These are phyloP conservation scores for Hyphodiscus sp. DNA, from an alignment of 2,329 filamentous ascomycete species.

Conservation along the genomic window DNA sequence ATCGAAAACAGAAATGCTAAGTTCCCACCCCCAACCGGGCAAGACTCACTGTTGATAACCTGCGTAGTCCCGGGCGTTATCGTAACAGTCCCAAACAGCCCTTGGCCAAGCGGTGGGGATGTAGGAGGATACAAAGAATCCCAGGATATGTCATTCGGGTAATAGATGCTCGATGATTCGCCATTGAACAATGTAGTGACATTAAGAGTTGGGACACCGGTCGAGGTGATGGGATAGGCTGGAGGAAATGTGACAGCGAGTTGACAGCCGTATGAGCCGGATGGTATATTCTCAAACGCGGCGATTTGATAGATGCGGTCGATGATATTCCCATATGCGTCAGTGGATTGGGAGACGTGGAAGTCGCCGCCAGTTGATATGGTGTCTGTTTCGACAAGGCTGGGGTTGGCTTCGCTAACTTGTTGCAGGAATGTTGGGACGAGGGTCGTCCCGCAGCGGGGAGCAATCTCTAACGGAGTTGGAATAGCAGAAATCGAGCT, in stretches of 20 bases:
- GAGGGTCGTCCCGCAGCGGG: conserved; percentile 14
- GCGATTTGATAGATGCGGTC: conserved; percentile 14
- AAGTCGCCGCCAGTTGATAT: conserved; percentile 1
- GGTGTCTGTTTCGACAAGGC: conserved; percentile 3
- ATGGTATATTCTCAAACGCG: conserved; percentile 12
- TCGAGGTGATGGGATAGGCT: conserved; percentile 7
- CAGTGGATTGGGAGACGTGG: conserved; percentile 8
- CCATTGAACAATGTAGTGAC: conserved; percentile 11
- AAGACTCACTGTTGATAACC: conserved; percentile 14
- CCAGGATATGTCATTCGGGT: conserved; percentile 9
- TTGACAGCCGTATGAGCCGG: conserved; percentile 14
- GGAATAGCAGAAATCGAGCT: conserved; percentile 8
- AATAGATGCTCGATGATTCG: not conserved
- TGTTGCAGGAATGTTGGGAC: conserved; percentile 14
- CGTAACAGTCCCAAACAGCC: conserved; percentile 34
- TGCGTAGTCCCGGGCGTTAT: conserved; percentile 3
- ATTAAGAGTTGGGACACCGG: conserved; percentile 11
- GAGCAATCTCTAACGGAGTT: conserved; percentile 14
- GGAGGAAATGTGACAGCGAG: conserved; percentile 13
- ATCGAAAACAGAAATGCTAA: conserved; percentile 14
- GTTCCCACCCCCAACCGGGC: conserved; percentile 8
- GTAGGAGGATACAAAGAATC: conserved; percentile 6
- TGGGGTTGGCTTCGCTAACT: conserved; percentile 10
- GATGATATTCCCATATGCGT: not conserved
- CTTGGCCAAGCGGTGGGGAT: conserved; percentile 23